Conservation (phyloP, 306 rosid genomes). For the Betula pendula region DNA sequence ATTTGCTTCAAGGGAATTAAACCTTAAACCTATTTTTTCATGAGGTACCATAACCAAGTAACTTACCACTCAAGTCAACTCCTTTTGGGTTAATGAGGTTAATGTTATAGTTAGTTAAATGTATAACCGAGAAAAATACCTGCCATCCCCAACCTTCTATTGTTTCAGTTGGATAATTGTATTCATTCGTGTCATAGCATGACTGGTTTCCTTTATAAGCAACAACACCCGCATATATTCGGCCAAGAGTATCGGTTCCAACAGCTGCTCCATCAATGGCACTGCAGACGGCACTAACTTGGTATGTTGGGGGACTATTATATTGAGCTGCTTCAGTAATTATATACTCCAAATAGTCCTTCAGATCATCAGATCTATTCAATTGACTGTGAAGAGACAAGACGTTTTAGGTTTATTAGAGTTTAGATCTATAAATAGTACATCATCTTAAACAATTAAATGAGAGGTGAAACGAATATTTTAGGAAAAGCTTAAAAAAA, state of each 20-base stretch:
- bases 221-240: slow-evolving; percentile 35
- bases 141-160: slow-evolving; percentile 42
- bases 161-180: slow-evolving; percentile 20
- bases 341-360: slow-evolving; percentile 23
- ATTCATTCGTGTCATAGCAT: slow-evolving; percentile 30
- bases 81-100: too few relatives aligned
- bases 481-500: too few relatives aligned
- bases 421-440: not conserved
- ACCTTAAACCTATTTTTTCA: too few relatives aligned
- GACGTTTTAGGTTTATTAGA: not conserved
- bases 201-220: slow-evolving; percentile 1
- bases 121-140: slow-evolving; percentile 17
- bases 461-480: too few relatives aligned
- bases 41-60: rapidly evolving
- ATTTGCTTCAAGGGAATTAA: too few relatives aligned
- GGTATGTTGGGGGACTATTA: slow-evolving; percentile 26
- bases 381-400: slow-evolving; percentile 20
- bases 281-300: slow-evolving; percentile 26
- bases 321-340: slow-evolving; percentile 34
- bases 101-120: too few relatives aligned
- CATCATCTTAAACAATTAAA: too few relatives aligned
- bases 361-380: slow-evolving; percentile 19
- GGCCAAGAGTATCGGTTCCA: slow-evolving; percentile 25
- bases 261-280: slow-evolving; percentile 33
- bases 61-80: too few relatives aligned